phyloP scores from a whole-genome alignment of 345 rosid species.

The Camelina hispida region DNA sequence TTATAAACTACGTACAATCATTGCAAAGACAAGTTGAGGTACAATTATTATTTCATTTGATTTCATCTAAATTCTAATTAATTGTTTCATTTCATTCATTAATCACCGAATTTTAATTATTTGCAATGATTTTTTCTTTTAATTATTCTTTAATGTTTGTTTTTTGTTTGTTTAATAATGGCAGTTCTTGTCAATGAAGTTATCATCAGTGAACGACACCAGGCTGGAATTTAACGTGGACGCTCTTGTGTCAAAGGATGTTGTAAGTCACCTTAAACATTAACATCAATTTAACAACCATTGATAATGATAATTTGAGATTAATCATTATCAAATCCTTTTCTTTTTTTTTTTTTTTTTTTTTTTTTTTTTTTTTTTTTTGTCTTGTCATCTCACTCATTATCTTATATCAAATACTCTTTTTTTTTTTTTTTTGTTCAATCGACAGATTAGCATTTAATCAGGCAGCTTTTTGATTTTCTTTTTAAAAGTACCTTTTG shows the following conservation, averaged over 20 bases:
- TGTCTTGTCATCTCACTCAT: slow-evolving; percentile 14
- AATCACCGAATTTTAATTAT: slow-evolving; percentile 39
- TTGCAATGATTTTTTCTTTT: not conserved
- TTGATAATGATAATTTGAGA: not conserved
- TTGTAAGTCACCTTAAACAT: slow-evolving; percentile 59
- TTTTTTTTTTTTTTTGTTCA: not conserved
- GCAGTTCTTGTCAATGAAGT: slow-evolving; percentile 95
- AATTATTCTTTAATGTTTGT: not conserved
- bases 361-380: not conserved
- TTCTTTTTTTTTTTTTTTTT: not conserved
- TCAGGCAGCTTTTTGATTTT: not conserved
- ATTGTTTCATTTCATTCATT: slow-evolving; percentile 17
- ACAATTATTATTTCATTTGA: slow-evolving; percentile 22
- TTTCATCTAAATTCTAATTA: slow-evolving; percentile 12
- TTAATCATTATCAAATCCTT: not conserved
- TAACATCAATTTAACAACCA: slow-evolving; percentile 35
- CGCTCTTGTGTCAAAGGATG: slow-evolving; percentile 65
- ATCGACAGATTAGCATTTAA: slow-evolving; percentile 19
- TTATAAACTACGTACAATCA: slow-evolving; percentile 93
- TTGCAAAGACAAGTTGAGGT: slow-evolving; percentile 97
- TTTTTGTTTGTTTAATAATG: slow-evolving; percentile 8
- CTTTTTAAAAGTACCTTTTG: slow-evolving; percentile 31
- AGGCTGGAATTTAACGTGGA: slow-evolving; percentile 73
- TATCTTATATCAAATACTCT: not conserved
- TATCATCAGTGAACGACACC: slow-evolving; percentile 81